A percentile compares a stretch with the other conserved stretches of the same genome.
Conservation (phyloP, 2,329 filamentous ascomycete species). For the Chaetomiaceae sp. region DNA sequence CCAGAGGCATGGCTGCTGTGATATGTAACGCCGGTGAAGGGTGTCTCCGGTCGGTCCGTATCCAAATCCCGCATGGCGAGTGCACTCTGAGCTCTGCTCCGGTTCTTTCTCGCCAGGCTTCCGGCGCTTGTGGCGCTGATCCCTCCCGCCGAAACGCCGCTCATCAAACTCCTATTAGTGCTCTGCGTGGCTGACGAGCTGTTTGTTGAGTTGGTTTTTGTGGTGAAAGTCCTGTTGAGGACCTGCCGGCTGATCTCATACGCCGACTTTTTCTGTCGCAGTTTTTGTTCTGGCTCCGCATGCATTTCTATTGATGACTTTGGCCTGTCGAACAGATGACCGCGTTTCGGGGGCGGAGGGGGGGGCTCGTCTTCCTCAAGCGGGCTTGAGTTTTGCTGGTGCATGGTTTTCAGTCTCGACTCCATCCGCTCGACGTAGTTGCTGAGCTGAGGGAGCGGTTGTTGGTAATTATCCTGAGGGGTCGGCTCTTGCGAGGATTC, state of each 20-base stretch:
- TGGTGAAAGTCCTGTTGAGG: slow-evolving; percentile 77
- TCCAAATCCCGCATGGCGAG: slow-evolving; percentile 57
- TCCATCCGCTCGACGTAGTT: slow-evolving; percentile 95
- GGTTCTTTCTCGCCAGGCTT: slow-evolving; percentile 76
- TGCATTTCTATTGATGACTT: slow-evolving; percentile 54
- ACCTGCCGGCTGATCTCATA: slow-evolving; percentile 69
- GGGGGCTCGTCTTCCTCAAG: slow-evolving; percentile 52
- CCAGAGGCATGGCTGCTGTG: slow-evolving; percentile 79
- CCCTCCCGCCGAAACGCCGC: slow-evolving; percentile 80
- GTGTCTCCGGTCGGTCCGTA: slow-evolving; percentile 54
- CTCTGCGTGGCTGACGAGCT: slow-evolving; percentile 67
- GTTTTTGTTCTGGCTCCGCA: slow-evolving; percentile 39
- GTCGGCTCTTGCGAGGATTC: slow-evolving; percentile 48
- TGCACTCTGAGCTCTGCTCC: slow-evolving; percentile 58
- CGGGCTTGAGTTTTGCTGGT: slow-evolving; percentile 52
- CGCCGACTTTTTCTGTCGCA: slow-evolving; percentile 67
- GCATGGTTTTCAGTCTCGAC: slow-evolving; percentile 67
- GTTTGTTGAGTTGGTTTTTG: slow-evolving; percentile 78
- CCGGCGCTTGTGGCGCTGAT: slow-evolving; percentile 95
- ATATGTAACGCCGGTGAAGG: slow-evolving; percentile 78
- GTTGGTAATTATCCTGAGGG: slow-evolving; percentile 39
- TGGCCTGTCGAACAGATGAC: slow-evolving; percentile 46
- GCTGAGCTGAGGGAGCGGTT: slow-evolving; percentile 65
- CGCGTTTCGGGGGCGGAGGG: slow-evolving; percentile 59
- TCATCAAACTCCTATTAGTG: slow-evolving; percentile 87